Conservation (phyloP, 306 rosid species). For the Echinosophora koreensis region DNA sequence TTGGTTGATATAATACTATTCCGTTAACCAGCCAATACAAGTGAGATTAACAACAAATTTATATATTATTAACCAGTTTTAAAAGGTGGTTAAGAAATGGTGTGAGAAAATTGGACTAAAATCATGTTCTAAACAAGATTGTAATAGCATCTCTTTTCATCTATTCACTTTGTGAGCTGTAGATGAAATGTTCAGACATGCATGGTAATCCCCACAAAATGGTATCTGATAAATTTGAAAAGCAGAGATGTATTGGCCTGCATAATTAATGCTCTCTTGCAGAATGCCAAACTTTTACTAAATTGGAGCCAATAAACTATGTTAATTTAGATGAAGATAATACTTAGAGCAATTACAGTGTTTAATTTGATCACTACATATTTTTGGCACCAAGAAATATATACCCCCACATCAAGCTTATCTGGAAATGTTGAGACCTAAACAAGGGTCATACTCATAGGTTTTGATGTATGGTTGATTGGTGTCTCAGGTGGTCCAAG, state of each 20-base stretch:
- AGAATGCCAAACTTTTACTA: neutral
- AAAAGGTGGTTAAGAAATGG: too few relatives aligned
- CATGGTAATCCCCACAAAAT: neutral
- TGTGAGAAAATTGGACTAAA: neutral
- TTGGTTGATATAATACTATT: too few relatives aligned
- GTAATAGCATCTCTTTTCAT: neutral
- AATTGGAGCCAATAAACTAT: neutral
- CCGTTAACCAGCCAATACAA: too few relatives aligned
- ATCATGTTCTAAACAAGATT: conserved; percentile 26
- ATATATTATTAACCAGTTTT: too few relatives aligned
- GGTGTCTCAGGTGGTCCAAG: conserved; percentile 76
- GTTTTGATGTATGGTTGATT: neutral
- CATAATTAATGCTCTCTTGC: conserved; percentile 12
- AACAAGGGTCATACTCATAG: neutral
- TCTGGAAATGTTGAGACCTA: neutral
- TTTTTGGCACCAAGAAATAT: conserved; percentile 37
- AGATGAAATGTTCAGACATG: conserved; percentile 2
- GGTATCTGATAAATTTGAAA: conserved; percentile 7
- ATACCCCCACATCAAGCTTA: conserved; percentile 15
- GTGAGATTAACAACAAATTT: too few relatives aligned
- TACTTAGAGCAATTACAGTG: neutral
- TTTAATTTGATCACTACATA: neutral
- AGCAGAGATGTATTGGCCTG: neutral
- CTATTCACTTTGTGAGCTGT: neutral
- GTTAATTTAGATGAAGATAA: neutral